Evolutionary conservation across 352 stramenopile genomes (phyloP), one percentile per base, ranked within the genome.

Genomic region (Lagenidium giganteum): DNA sequence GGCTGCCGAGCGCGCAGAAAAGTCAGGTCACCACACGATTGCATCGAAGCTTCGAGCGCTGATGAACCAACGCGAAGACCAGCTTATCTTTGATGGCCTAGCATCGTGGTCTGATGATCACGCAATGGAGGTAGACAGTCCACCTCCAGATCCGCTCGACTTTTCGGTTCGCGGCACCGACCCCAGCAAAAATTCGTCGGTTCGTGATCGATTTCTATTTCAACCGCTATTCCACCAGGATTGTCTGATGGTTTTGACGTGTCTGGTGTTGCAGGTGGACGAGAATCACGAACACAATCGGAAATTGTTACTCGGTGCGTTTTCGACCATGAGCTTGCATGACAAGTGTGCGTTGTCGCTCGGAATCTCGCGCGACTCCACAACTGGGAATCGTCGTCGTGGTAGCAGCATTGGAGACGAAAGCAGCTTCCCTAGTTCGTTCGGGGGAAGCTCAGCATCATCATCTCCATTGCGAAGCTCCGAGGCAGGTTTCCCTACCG

Each of bases 261-360:
- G 4, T 51, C 3, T 28, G 49, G 22, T 28, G 14, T 31, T 42
- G 53, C 26, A 90, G 71, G 57, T 67, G 5, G 76, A 70, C 51
- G 70, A 85, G 22, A 91, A 85, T 43, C 68, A 91, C 35, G 66
- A 89, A 27, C 71, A 91, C 54, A 93, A 93, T 46, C 71, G 82
- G 8, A 91, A 93, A 43, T 54, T 93, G 14, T 36, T 93, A 3
- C 64, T 93, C 25, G 79, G 79, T 2, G 82, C 82, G 3, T 93
- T 93, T 51, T 93, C 82, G 8, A 90, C 77, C 0, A 92, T 93
- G 82, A 93, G 82, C 63, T 62, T 93, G 32, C 82, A 91, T 29
- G 82, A 93, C 56, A 93, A 93, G 47, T 93, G 82, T 23, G 82
- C 82, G 0, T 51, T 93, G 13, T 90, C 82, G 8, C 54, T 93